Evolutionary conservation across 225 moss, liverwort and hornwort genomes (phyloP).

Genomic region (Antitrichia curtipendula): DNA sequence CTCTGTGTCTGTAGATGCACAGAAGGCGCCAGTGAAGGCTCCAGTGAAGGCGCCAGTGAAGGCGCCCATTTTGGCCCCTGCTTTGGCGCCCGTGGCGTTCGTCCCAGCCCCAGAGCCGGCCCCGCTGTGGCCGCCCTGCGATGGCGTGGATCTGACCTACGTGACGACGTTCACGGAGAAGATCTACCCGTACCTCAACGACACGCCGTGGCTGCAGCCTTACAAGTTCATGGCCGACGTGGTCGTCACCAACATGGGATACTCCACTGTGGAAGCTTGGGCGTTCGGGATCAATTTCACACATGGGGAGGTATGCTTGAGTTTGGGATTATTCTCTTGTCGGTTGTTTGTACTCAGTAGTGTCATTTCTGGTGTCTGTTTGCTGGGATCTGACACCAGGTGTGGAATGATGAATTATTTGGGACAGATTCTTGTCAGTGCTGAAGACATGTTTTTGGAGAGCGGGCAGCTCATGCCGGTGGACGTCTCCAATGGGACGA

Average conservation of each 20-base stretch:
- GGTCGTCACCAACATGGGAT: constrained; percentile 61
- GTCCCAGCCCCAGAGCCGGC: constrained; percentile 17
- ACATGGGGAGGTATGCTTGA: constrained; percentile 27
- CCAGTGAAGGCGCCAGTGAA: background rate
- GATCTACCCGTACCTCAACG: constrained; percentile 37
- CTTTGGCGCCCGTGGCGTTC: background rate
- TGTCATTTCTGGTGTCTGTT: background rate
- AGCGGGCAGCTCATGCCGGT: constrained; percentile 32
- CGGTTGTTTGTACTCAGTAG: background rate
- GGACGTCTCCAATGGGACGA: constrained; percentile 55
- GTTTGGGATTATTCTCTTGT: background rate
- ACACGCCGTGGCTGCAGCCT: constrained; percentile 54
- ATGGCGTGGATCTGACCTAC: constrained; percentile 35
- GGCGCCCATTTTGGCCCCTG: background rate
- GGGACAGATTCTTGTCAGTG: constrained; percentile 34
- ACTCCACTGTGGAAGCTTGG: constrained; percentile 48
- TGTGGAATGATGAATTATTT: background rate
- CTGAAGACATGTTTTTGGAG: constrained; percentile 14
- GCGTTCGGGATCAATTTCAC: constrained; percentile 47
- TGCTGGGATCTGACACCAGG: background rate
- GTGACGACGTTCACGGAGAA: background rate
- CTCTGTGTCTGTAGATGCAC: background rate
- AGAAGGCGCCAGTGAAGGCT: background rate
- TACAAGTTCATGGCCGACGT: constrained; percentile 37
- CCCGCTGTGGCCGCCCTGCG: constrained; percentile 31